A percentile compares a stretch with the other conserved stretches of the same genome.
These are phyloP conservation scores for Ophiostoma triangulosporum DNA, from an alignment of 2,329 filamentous ascomycete species.

Conservation along the genomic window DNA sequence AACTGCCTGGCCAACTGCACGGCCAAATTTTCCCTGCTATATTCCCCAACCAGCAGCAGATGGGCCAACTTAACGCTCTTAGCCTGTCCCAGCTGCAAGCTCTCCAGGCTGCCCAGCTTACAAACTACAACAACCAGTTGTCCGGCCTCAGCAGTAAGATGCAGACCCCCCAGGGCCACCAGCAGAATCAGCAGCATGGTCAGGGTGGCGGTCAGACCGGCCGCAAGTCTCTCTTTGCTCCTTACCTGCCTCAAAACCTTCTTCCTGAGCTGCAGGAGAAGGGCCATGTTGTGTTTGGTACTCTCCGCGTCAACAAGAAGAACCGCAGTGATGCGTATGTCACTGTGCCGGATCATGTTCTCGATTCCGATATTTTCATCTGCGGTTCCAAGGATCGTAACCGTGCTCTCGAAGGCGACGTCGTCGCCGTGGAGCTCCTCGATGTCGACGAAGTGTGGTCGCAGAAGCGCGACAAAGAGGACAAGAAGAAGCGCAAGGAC, in stretches of 20 bases:
- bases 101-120: slow-evolving; percentile 56
- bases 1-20: not conserved
- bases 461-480: slow-evolving; percentile 98
- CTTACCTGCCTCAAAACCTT: slow-evolving; percentile 89
- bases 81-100: slow-evolving; percentile 89
- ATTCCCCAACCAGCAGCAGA: not conserved
- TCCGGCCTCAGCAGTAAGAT: slow-evolving; percentile 57
- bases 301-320: slow-evolving; percentile 98
- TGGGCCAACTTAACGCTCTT: slow-evolving; percentile 62
- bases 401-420: slow-evolving; percentile 86
- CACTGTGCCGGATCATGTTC: slow-evolving; percentile 69
- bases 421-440: slow-evolving; percentile 88
- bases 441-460: slow-evolving; percentile 98
- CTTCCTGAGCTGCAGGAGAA: slow-evolving; percentile 81
- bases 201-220: not conserved
- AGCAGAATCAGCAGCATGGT: slow-evolving; percentile 54
- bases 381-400: slow-evolving; percentile 99
- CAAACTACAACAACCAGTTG: slow-evolving; percentile 56
- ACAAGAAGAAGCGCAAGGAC: slow-evolving; percentile 99
- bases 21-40: slow-evolving; percentile 26
- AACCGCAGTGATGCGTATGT: slow-evolving; percentile 98
- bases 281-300: slow-evolving; percentile 88
- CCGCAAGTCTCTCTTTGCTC: slow-evolving; percentile 97
- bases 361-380: slow-evolving; percentile 98
- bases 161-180: slow-evolving; percentile 56